Base-by-base conservation (phyloP, 2,329 filamentous ascomycete genomes). In the Cordyceps militaris region DNA sequence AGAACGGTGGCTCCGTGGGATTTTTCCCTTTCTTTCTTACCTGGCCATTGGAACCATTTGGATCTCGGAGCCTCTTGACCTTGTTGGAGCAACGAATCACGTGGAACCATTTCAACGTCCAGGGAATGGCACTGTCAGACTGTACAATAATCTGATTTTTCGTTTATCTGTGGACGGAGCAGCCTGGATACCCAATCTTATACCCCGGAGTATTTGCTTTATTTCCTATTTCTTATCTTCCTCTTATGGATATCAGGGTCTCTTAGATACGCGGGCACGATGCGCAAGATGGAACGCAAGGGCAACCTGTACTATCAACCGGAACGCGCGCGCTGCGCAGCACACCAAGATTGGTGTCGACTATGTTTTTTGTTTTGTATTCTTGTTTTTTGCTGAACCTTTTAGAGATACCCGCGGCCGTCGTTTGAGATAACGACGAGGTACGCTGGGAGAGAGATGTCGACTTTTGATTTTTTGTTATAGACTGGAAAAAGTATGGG, bases 391-490 rank as follows among this genome's bases (percentile, higher is more conserved):
- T 48, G 46, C 54, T 55, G 52, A 55, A 47, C 24, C 66, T 66
- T 70, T 65, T 70, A 64, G 66, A 70, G 70, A 72, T 72, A 72
- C 70, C 70, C 70, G 7, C 53, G 44, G 32, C 44, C 10, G 53
- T 48, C 53, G 53, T 42, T 48, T 14, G n/a, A 46, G 34, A 21
- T 38, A 52, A 32, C 21, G 44, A 56, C 53, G 32, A 49, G 26
- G 44, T 49, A 48, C 34, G 53, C 24, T 56, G 54, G 55, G 55
- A 51, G 46, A 49, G 44, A 51, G 26, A 38, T 24, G 53, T 56
- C 44, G 34, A 32, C 40, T 30, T 49, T 49, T 36, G 47, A 14
- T 11, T 50, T 57, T 57, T 51, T 51, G 46, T 50, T 57, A 57
- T 57, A 57, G 55, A 57, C 46, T 57, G 55, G 55, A 44, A 57